Evolutionary conservation across 2,329 filamentous ascomycete genomes (phyloP), one percentile per base, ranked within the genome.

Genomic region (Aspergillus niger): DNA sequence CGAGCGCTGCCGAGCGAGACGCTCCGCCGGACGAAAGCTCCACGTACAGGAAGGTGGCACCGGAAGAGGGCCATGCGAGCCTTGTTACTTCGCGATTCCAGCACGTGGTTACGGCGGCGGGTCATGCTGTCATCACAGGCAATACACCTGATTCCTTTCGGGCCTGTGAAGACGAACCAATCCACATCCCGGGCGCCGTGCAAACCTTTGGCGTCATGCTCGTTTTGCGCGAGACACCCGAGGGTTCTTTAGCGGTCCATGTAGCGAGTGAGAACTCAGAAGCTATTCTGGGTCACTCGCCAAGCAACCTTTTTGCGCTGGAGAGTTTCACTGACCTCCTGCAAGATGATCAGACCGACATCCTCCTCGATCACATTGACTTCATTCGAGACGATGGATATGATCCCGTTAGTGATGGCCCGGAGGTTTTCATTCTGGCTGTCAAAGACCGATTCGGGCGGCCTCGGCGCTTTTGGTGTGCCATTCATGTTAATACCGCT

Each of bases 131-230:
- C 30, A 91, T 96, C 57, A 95, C 91, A 0, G 92, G 92, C 5
- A 84, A 89, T 58, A 87, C 91, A 56, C 89, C 87, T 2, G 83
- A 86, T 2, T 85, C 83, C 0, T 78, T 95, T 48, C 90, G 96
- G 71, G 85, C 87, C 55, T 97, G 92, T 70, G 92, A 97, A 74
- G 92, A 97, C 69, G 92, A 97, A 69, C 92, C 92, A 0, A 96
- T 97, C 26, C 91, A 94, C 65, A 89, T 92, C 1, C 92, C 92
- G 0, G 72, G 92, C 20, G 91, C 92, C 1, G 80, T 96, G 10
- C 92, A 97, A 72, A 83, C 85, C 1, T 97, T 96, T 67, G 92
- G 92, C 1, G 81, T 91, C 3, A 79, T 97, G 24, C 69, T 97
- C 32, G 91, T 89, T 0, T 75, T 97, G 20, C 85, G 88, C 3